Evolutionary conservation across 2,329 filamentous ascomycete species (phyloP).

Genomic region (Blastomyces gilchristii): DNA sequence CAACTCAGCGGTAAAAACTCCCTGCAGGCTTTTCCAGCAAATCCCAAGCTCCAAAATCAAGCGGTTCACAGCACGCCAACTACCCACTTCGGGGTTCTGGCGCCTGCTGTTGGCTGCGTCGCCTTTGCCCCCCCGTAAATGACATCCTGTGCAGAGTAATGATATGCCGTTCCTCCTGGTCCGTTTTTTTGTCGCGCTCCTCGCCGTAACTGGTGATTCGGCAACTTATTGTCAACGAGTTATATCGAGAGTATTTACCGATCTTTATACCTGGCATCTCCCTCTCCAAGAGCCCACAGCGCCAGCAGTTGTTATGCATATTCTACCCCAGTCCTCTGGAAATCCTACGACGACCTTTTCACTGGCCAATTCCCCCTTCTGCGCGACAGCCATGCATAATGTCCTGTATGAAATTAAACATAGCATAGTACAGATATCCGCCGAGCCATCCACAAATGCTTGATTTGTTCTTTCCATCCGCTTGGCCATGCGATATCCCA

Average conservation of each 20-base stretch:
- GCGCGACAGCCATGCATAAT: neutral
- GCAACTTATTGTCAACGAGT: neutral
- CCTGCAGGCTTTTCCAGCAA: neutral
- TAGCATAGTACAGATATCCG: neutral
- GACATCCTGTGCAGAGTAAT: neutral
- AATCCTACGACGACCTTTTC: neutral
- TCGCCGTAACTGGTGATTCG: neutral
- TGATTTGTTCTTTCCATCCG: neutral
- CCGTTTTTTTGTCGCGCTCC: neutral
- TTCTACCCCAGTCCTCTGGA: neutral
- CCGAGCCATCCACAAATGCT: neutral
- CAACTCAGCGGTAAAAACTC: neutral
- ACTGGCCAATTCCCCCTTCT: neutral
- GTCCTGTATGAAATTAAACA: neutral
- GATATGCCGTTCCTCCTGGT: neutral
- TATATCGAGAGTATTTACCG: neutral
- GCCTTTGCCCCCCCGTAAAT: neutral
- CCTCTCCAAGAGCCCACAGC: neutral
- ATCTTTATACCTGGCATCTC: neutral
- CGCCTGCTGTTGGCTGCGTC: neutral
- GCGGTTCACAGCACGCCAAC: neutral
- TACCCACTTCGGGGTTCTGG: neutral
- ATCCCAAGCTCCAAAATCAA: neutral
- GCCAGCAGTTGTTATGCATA: neutral
- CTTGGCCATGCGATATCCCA: neutral